Evolutionary conservation across 768 basidiomycete genomes (phyloP).

Genomic region (Tulasnella sp.): DNA sequence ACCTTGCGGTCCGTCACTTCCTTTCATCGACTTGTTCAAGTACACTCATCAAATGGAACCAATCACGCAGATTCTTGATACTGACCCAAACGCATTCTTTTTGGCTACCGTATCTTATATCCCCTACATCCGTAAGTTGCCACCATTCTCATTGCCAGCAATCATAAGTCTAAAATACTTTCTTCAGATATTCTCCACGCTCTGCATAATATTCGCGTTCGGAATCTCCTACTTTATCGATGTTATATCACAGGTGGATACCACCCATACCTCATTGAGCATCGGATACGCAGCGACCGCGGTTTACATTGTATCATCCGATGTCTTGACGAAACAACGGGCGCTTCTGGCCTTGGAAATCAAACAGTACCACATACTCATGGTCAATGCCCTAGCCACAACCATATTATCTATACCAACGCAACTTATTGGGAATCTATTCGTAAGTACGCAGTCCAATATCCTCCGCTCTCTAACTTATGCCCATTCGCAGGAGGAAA

Average conservation of each 20-base stretch:
- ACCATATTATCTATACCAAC: not conserved
- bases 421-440: not conserved
- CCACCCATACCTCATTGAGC: constrained; percentile 32
- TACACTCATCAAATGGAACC: constrained; percentile 5
- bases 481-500: not conserved
- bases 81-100: constrained; percentile 57
- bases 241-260: constrained; percentile 31
- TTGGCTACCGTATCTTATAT: constrained; percentile 47
- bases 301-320: constrained; percentile 34
- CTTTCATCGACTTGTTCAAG: not conserved
- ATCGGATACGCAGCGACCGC: constrained; percentile 44
- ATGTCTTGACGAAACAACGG: not conserved
- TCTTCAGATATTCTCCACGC: constrained; percentile 35
- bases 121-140: constrained; percentile 35
- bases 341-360: not conserved
- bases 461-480: not conserved
- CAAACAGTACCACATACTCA: not conserved
- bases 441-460: not conserved
- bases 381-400: not conserved
- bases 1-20: constrained; percentile 43
- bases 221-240: constrained; percentile 47
- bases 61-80: constrained; percentile 43
- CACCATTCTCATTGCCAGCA: not conserved
- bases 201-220: constrained; percentile 38
- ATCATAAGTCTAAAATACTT: not conserved